These are phyloP conservation scores for Sclerotinia sclerotiorum DNA, from an alignment of 2,329 filamentous ascomycete genomes.

Conservation along the genomic window DNA sequence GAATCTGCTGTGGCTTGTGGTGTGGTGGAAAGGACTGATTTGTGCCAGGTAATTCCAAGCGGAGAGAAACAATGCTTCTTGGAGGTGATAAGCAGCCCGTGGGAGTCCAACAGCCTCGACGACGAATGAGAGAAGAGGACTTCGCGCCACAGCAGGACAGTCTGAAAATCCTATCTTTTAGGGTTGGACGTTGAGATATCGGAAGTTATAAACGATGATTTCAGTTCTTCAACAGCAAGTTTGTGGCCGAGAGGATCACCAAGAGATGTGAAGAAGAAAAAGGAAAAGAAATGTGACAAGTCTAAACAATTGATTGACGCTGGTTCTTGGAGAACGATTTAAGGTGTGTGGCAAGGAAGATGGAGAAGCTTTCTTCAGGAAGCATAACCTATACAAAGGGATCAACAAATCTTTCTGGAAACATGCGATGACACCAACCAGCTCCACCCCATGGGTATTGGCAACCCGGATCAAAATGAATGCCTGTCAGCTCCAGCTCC, in stretches of 20 bases:
- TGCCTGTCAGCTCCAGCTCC: constrained; percentile 36
- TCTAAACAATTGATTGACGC: constrained; percentile 7
- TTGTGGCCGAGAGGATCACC: constrained; percentile 1
- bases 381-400: constrained; percentile 31
- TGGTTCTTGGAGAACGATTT: constrained; percentile 22
- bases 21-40: constrained; percentile 29
- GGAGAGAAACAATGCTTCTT: constrained; percentile 31
- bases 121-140: constrained; percentile 34
- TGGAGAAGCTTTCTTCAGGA: constrained; percentile 31
- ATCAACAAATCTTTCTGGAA: constrained; percentile 28
- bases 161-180: constrained; percentile 25
- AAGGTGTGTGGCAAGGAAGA: constrained; percentile 27
- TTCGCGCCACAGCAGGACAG: constrained; percentile 36
- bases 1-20: constrained; percentile 37
- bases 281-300: constrained; percentile 6
- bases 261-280: constrained; percentile 11
- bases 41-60: constrained; percentile 35
- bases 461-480: constrained; percentile 34
- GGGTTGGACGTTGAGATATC: constrained; percentile 23
- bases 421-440: constrained; percentile 38
- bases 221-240: constrained; percentile 22
- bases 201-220: constrained; percentile 24
- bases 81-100: constrained; percentile 34
- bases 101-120: constrained; percentile 32
- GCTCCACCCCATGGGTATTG: constrained; percentile 31